phyloP scores from a whole-genome alignment of 257 asterid species.

The Avicennia marina region DNA sequence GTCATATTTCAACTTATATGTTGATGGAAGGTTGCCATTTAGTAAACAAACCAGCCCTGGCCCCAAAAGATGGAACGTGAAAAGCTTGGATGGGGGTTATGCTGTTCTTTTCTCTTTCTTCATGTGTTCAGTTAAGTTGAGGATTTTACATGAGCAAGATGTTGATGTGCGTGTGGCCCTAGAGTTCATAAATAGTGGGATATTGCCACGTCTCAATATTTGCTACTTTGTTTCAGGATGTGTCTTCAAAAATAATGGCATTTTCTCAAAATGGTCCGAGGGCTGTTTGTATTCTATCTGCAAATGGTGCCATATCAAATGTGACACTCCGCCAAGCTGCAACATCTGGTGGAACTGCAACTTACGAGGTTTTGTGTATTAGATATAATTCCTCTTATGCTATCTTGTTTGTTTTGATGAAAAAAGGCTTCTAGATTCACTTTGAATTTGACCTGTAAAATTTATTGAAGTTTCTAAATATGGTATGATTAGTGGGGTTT shows the following conservation, averaged over 20 bases:
- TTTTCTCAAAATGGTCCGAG: slow-evolving; percentile 54
- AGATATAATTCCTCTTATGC: neutral
- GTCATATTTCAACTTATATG: neutral
- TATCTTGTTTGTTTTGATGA: neutral
- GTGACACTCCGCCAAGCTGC: slow-evolving; percentile 54
- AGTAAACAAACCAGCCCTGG: neutral
- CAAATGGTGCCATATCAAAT: slow-evolving; percentile 50
- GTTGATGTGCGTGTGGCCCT: neutral
- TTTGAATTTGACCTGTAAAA: neutral
- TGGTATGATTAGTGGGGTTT: neutral
- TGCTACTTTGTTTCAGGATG: slow-evolving; percentile 44
- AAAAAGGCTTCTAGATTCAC: neutral
- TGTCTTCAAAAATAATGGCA: slow-evolving; percentile 51
- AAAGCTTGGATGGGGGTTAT: neutral
- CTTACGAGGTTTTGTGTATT: slow-evolving; percentile 42
- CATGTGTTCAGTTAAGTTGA: slow-evolving; percentile 4
- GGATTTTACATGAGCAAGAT: slow-evolving; percentile 1
- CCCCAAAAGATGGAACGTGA: neutral
- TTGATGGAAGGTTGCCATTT: neutral
- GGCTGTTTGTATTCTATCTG: slow-evolving; percentile 53
- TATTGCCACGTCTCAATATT: slow-evolving; percentile 10
- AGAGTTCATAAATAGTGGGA: neutral
- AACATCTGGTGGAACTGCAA: slow-evolving; percentile 59
- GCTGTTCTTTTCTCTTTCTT: neutral
- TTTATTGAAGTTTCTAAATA: neutral